Base-by-base conservation (phyloP, 805 yeast genomes). In the Nakazawaea holstii region DNA sequence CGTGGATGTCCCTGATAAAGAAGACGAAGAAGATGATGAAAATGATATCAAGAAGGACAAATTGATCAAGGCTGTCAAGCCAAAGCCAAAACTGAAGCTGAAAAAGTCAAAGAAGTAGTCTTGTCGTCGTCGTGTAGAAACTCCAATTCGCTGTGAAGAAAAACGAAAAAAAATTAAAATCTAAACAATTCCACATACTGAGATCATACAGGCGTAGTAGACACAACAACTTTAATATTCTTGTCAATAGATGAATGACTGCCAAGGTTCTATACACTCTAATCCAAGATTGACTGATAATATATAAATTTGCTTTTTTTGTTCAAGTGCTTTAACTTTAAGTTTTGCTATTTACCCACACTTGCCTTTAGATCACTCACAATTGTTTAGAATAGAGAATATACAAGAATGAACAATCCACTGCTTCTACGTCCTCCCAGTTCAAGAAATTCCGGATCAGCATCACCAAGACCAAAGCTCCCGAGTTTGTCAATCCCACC, bases 1-100 rank as follows among this genome's bases (percentile, higher is more conserved):
- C 47, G 59, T 53, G 31, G 52, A 49, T 35, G 60, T 53, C 29
- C 61, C 56, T 24, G 71, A 73, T 35, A 66, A 66, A 29, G 67
- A 58, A 33, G 73, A 69, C 50, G 67, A 70, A 29, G 74, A 65
- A 8, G 77, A 70, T 15, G 73, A 67, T 14, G 69, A 61, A 26
- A 74, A 66, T n/a, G 87, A 79, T 52, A 57, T 74, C 15, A 73
- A 75, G 54, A 82, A 79, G 68, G 88, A 83, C 58, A 80, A 77
- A 59, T 72, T 82, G 54, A 80, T 84, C 58, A 82, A 81, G 60
- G 72, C 63, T 51, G 69, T 67, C 39, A 69, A 71, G 55, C 70
- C 76, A 15, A 70, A 66, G 54, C 64, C 49, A 15, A 55, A 55
- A 33, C 55, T 51, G 51, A 40, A 43, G 41, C 26, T 41, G 50